Conservation (phyloP, 371 early-diverging fungal genomes). For the Rhizopus arrhizus region DNA sequence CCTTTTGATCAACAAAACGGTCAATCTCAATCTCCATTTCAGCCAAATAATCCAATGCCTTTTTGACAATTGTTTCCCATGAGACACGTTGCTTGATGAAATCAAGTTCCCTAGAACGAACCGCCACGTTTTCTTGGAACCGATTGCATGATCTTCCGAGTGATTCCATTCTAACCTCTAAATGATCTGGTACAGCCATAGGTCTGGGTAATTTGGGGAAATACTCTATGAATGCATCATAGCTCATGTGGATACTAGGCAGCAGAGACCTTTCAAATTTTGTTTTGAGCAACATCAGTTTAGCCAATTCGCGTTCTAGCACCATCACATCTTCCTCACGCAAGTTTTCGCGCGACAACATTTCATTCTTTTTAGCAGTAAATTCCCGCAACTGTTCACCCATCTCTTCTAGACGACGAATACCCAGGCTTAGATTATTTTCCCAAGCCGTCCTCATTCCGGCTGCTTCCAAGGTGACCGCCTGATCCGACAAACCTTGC, state of each 20-base stretch:
- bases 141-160: conserved; percentile 24
- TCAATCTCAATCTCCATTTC: conserved; percentile 24
- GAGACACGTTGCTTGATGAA: conserved; percentile 28
- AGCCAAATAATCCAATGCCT: conserved; percentile 21
- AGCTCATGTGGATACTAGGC: conserved; percentile 33
- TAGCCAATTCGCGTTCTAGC: conserved; percentile 28
- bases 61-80: conserved; percentile 32
- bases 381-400: conserved; percentile 39
- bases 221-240: conserved; percentile 39
- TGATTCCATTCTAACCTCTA: conserved; percentile 47
- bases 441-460: conserved; percentile 37
- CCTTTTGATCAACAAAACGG: conserved; percentile 38
- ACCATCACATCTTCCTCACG: conserved; percentile 21
- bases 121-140: conserved; percentile 34
- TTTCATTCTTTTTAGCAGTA: conserved; percentile 30
- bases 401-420: conserved; percentile 35
- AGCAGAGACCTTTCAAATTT: conserved; percentile 27
- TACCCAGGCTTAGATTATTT: conserved; percentile 29
- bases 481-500: conserved; percentile 34
- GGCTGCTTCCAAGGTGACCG: conserved; percentile 41
- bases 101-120: conserved; percentile 33
- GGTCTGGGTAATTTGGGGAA: conserved; percentile 42
- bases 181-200: conserved; percentile 46
- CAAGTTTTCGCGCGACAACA: conserved; percentile 33
- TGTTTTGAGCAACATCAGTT: conserved; percentile 27